Evolutionary conservation across 164 flowering plant species (phyloP), one percentile per base, ranked within the genome.

Genomic region (Liriodendron chinense): DNA sequence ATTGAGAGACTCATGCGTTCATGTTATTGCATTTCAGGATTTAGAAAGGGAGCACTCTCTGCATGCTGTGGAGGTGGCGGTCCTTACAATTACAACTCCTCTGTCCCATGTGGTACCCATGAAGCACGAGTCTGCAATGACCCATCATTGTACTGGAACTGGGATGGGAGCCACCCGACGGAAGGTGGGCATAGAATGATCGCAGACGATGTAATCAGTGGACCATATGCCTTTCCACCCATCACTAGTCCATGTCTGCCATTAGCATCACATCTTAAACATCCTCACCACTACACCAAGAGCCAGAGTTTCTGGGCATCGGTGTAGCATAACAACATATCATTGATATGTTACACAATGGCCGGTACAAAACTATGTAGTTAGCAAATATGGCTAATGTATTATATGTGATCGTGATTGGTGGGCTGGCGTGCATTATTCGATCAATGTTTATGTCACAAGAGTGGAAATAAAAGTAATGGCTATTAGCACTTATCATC

Each of bases 141-240:
- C 10, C 88, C 88, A 8, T 79, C 85, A 6, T 8, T 24, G 67
- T 84, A 74, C 34, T 72, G 71, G 9, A 82, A 69, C 53, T 85
- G 88, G 88, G 88, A 85, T 71, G 86, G 88, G 1, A 57, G 73
- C 10, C 88, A 85, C 53, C 66, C 77, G 9, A 83, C 87, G 10
- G 86, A 85, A 75, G 84, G 78, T 3, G 82, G 80, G 65, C 76
- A 85, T 76, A 69, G 79, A 12, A 26, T 26, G 6, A 79, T 88
- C 13, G 86, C 91, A 57, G 23, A 0, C 13, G 78, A n/a, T 74
- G 26, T 78, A 59, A 2, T 74, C 12, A 21, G 56, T 49, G 77
- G 73, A 16, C 65, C 34, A 7, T 71, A 47, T 23, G 12, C 74
- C 24, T 23, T 28, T 63, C 78, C 71, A 49, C 34, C 71, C 53